A percentile compares a stretch with the other conserved stretches of the same genome.
Evolutionary conservation across 148 eudicot species (phyloP).

Genomic region (Vaccinium myrtillus): DNA sequence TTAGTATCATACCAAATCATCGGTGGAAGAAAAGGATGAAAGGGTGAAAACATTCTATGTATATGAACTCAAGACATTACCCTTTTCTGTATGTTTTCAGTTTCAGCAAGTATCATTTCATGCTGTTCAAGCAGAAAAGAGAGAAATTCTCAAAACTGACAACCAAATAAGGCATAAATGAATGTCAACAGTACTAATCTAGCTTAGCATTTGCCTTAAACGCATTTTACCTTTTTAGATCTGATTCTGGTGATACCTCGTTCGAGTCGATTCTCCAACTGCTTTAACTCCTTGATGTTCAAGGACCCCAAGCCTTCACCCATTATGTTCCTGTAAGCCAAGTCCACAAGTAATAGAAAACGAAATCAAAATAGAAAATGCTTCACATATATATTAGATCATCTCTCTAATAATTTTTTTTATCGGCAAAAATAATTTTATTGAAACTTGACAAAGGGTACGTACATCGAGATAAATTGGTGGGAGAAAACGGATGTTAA

Average conservation of each 20-base stretch:
- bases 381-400: neutral
- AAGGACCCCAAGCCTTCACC: conserved; percentile 66
- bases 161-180: no score
- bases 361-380: neutral
- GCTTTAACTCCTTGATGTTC: conserved; percentile 69
- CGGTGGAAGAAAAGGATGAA: neutral
- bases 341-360: neutral
- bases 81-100: conserved; percentile 48
- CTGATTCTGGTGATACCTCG: conserved; percentile 67
- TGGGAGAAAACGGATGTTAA: neutral
- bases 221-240: conserved; percentile 56
- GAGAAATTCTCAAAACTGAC: neutral
- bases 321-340: conserved; percentile 54
- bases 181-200: no score
- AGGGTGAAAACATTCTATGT: neutral
- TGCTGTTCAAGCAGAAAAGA: conserved; percentile 31
- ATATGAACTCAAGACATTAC: conserved; percentile 19
- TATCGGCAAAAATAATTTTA: no score
- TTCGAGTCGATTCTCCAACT: conserved; percentile 71
- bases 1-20: neutral
- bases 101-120: conserved; percentile 48
- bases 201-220: no score
- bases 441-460: no score
- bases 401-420: neutral
- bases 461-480: no score